A percentile compares a stretch with the other conserved stretches of the same genome.
phyloP scores from a whole-genome alignment of 176 grass and related monocot genomes.

The Themeda triandra region DNA sequence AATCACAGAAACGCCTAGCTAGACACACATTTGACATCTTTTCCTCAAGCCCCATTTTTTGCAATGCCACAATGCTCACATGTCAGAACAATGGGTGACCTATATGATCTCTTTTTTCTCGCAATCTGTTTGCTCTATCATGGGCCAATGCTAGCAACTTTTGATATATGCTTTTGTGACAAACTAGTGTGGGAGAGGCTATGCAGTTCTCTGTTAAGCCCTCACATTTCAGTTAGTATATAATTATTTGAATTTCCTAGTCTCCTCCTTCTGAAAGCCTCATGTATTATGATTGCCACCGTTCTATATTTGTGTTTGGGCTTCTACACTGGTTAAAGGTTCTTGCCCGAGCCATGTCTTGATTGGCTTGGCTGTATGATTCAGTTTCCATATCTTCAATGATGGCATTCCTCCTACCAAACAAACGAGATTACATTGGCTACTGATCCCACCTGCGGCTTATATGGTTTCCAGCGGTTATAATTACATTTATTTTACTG shows the following conservation, averaged over 20 bases:
- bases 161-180: no score
- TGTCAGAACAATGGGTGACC: no score
- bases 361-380: background rate
- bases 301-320: background rate
- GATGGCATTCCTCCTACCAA: background rate
- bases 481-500: constrained; percentile 11
- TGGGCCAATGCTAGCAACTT: no score
- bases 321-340: background rate
- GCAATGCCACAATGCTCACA: no score
- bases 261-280: background rate
- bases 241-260: background rate
- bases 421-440: background rate
- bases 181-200: no score
- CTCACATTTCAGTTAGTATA: no score
- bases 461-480: background rate
- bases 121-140: no score
- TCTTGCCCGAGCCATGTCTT: background rate
- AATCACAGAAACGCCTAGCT: no score
- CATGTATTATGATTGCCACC: background rate
- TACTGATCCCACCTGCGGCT: background rate
- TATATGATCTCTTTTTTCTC: no score
- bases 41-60: no score
- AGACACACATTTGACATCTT: no score
- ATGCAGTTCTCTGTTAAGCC: no score
- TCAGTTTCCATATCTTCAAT: background rate